These are phyloP conservation scores for Amylocystis lapponica DNA, from an alignment of 768 basidiomycete genomes.

Conservation along the genomic window DNA sequence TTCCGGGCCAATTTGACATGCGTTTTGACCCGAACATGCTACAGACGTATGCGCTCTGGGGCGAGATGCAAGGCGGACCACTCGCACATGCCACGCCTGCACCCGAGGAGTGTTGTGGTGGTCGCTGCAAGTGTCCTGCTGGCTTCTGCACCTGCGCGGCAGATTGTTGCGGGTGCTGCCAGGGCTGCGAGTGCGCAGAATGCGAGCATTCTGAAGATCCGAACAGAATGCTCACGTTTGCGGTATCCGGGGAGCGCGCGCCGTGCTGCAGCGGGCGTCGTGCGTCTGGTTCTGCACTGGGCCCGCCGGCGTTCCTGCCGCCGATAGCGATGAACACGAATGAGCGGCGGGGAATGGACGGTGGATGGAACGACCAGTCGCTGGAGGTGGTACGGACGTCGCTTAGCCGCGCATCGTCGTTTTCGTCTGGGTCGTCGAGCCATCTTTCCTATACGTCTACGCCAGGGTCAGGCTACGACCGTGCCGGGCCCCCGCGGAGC, in stretches of 20 bases:
- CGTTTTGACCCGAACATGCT: conserved; percentile 12
- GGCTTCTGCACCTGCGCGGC: conserved; percentile 29
- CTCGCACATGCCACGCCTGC: conserved; percentile 8
- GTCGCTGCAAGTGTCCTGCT: conserved; percentile 28
- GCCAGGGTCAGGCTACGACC: no score
- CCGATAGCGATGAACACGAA: not conserved
- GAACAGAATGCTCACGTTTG: conserved; percentile 22
- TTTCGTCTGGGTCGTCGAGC: conserved; percentile 10
- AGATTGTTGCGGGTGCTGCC: conserved; percentile 26
- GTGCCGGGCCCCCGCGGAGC: no score
- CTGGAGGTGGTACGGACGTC: conserved; percentile 6
- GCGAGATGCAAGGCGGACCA: conserved; percentile 5
- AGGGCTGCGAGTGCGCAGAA: conserved; percentile 25
- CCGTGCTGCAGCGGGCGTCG: conserved; percentile 16
- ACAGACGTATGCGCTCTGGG: conserved; percentile 16
- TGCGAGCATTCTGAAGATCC: conserved; percentile 18
- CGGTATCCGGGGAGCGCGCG: conserved; percentile 31
- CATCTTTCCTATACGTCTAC: no score
- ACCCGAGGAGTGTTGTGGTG: conserved; percentile 23
- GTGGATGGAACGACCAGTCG: not conserved
- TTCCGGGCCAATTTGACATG: conserved; percentile 3
- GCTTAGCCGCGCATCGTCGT: conserved; percentile 12
- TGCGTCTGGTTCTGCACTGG: not conserved
- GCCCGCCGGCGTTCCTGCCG: not conserved
- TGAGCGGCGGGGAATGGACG: not conserved